Evolutionary conservation across 2,329 filamentous ascomycete genomes (phyloP).

Genomic region (Blastomyces parvus): DNA sequence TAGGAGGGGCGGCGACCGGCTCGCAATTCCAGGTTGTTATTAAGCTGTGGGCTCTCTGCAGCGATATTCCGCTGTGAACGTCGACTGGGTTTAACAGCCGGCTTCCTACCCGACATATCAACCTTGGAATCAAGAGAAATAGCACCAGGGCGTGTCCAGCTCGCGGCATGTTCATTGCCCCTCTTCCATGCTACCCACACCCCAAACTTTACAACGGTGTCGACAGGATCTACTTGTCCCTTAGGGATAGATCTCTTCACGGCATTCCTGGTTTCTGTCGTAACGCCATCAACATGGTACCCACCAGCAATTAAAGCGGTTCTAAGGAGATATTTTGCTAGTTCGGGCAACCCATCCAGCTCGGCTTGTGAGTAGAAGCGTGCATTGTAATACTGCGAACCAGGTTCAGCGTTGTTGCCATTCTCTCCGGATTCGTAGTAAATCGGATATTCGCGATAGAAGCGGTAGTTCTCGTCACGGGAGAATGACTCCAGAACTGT

Average conservation of each 20-base stretch:
- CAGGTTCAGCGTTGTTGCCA: constrained; percentile 42
- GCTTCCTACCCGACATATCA: constrained; percentile 44
- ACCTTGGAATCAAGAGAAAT: constrained; percentile 42
- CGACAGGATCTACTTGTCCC: constrained; percentile 51
- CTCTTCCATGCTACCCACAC: constrained; percentile 60
- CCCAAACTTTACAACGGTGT: constrained; percentile 50
- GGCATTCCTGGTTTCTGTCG: constrained; percentile 48
- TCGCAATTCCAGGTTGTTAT: constrained; percentile 25
- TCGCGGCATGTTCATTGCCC: constrained; percentile 52
- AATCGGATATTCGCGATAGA: constrained; percentile 46
- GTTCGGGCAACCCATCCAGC: constrained; percentile 50
- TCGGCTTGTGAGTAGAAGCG: constrained; percentile 56
- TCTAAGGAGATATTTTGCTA: constrained; percentile 52
- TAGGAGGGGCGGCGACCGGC: constrained; percentile 29
- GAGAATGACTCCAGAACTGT: constrained; percentile 47
- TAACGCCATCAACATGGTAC: constrained; percentile 50
- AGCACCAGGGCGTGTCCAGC: constrained; percentile 52
- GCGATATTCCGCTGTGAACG: constrained; percentile 47
- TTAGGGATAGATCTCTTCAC: constrained; percentile 56
- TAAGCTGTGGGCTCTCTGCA: constrained; percentile 30
- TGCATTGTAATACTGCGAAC: constrained; percentile 47
- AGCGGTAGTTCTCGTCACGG: constrained; percentile 44
- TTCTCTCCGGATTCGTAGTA: constrained; percentile 51
- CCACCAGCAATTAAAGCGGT: constrained; percentile 54
- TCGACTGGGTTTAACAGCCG: constrained; percentile 46